Evolutionary conservation across 2,329 filamentous ascomycete genomes (phyloP).

Genomic region (Monilinia vaccinii-corymbosi): DNA sequence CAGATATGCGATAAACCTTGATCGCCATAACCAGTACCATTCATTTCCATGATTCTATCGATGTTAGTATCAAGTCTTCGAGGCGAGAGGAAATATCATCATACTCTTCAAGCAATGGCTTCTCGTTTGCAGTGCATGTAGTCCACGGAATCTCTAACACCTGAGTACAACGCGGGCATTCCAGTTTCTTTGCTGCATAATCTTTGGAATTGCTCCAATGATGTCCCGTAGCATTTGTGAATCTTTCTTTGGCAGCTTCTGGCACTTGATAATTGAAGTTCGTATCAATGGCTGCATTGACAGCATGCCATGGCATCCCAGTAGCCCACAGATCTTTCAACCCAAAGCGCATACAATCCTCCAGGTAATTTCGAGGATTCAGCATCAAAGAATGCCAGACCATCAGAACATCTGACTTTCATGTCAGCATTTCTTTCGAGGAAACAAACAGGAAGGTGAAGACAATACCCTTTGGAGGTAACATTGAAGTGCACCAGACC

Average conservation of each 20-base stretch:
- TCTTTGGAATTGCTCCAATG: constrained; percentile 54
- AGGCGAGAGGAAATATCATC: constrained; percentile 13
- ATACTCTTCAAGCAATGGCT: constrained; percentile 30
- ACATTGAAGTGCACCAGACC: constrained; percentile 28
- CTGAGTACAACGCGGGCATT: constrained; percentile 46
- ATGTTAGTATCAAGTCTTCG: constrained; percentile 8
- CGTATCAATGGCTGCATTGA: constrained; percentile 49
- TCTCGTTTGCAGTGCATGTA: constrained; percentile 35
- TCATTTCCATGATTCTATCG: constrained; percentile 18
- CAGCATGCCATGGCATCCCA: constrained; percentile 56
- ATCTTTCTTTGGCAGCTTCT: constrained; percentile 36
- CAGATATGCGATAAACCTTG: constrained; percentile 44
- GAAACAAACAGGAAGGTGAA: neutral
- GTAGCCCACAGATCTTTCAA: constrained; percentile 47
- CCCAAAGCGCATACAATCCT: constrained; percentile 58
- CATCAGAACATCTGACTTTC: constrained; percentile 57
- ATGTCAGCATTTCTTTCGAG: neutral
- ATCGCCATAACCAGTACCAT: constrained; percentile 53
- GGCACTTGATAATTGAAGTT: constrained; percentile 47
- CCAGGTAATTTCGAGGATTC: constrained; percentile 64
- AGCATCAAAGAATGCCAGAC: constrained; percentile 74
- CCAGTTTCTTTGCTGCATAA: constrained; percentile 36
- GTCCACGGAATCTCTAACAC: constrained; percentile 50
- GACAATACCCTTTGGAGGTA: constrained; percentile 48
- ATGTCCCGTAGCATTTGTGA: constrained; percentile 39